phyloP scores from a whole-genome alignment of 2,329 filamentous ascomycete species.

The Pseudogymnoascus destructans region DNA sequence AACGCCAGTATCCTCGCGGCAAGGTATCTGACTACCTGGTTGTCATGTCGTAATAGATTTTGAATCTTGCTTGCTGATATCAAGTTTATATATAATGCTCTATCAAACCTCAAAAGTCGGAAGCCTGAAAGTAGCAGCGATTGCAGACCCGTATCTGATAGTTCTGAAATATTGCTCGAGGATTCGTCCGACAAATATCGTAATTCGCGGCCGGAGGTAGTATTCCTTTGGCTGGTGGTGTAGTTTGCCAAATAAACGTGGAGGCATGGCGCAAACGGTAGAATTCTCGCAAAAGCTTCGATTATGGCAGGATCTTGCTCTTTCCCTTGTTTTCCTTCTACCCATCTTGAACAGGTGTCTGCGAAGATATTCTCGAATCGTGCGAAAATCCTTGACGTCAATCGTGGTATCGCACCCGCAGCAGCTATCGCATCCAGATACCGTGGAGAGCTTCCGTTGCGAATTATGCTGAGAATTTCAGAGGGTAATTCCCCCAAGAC shows the following conservation, averaged over 20 bases:
- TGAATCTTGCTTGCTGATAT: conserved; percentile 57
- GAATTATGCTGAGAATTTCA: conserved; percentile 57
- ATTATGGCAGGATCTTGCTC: conserved; percentile 34
- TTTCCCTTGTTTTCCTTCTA: conserved; percentile 25
- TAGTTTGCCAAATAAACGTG: conserved; percentile 54
- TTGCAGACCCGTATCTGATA: conserved; percentile 30
- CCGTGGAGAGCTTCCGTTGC: conserved; percentile 45
- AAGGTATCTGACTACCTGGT: conserved; percentile 58
- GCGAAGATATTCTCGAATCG: conserved; percentile 65
- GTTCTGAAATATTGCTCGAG: conserved; percentile 23
- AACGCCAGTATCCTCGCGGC: conserved; percentile 70
- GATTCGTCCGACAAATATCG: conserved; percentile 19
- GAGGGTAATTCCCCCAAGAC: conserved; percentile 49
- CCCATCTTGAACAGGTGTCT: conserved; percentile 74
- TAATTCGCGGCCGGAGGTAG: conserved; percentile 17
- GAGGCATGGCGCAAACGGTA: conserved; percentile 73
- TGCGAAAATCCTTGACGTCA: conserved; percentile 61
- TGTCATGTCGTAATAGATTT: conserved; percentile 48
- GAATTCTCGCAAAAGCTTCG: conserved; percentile 62
- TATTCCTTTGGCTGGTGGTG: conserved; percentile 23
- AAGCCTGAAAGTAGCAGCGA: conserved; percentile 55
- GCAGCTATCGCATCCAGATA: conserved; percentile 60
- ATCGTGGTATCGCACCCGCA: conserved; percentile 53
- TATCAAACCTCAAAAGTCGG: conserved; percentile 67
- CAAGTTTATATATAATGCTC: conserved; percentile 49